Percentiles rank a stretch among this genome's conserved stretches.
These are phyloP conservation scores for Hemerocallis citrina DNA, from an alignment of 106 monocot species.

Conservation along the genomic window DNA sequence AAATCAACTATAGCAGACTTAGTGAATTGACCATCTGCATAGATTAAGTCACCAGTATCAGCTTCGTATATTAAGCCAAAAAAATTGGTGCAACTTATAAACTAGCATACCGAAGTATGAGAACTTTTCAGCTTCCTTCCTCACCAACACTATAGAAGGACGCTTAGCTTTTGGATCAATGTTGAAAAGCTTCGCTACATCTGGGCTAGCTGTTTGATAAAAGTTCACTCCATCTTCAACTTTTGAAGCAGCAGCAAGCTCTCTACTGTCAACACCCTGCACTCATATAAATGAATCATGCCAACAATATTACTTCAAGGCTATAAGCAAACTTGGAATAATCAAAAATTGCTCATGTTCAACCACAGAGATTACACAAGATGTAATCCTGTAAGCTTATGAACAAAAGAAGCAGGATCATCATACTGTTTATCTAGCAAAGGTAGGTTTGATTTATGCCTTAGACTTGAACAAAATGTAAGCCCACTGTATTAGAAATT, in stretches of 20 bases:
- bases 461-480: too few species aligned
- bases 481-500: too few species aligned
- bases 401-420: background rate
- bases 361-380: too few species aligned
- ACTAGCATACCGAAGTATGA: slow-evolving; percentile 51
- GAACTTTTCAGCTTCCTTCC: slow-evolving; percentile 68
- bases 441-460: too few species aligned
- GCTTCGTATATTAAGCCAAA: background rate
- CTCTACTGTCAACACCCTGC: slow-evolving; percentile 58
- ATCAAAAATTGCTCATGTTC: background rate
- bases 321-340: background rate
- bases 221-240: slow-evolving; percentile 74
- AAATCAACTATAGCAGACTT: slow-evolving; percentile 63
- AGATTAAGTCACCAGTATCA: slow-evolving; percentile 2
- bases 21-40: slow-evolving; percentile 67
- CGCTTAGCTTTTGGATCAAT: slow-evolving; percentile 61
- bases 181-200: slow-evolving; percentile 78
- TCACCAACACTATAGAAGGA: slow-evolving; percentile 63
- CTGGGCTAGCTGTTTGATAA: slow-evolving; percentile 66
- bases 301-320: background rate
- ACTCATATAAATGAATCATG: background rate
- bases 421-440: background rate
- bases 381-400: too few species aligned
- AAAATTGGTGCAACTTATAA: background rate
- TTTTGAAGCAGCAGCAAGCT: slow-evolving; percentile 65